A percentile compares a stretch with the other conserved stretches of the same genome.
phyloP scores from a whole-genome alignment of 805 yeast species.

The Scheffersomyces amazonensis region DNA sequence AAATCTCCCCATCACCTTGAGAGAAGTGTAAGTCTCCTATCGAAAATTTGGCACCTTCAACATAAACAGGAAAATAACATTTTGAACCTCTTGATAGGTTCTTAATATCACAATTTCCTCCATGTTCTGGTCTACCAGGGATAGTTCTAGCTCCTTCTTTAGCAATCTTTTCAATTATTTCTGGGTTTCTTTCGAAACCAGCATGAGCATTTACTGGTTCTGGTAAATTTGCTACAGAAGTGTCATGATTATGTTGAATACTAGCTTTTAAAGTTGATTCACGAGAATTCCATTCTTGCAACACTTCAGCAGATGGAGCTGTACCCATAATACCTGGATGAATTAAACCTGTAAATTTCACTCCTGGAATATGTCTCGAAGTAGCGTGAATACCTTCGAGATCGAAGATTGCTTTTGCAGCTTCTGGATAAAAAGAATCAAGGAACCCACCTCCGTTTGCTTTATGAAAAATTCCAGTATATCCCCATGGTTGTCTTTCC shows the following conservation, averaged over 20 bases:
- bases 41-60: conserved; percentile 45
- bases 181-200: conserved; percentile 32
- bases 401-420: conserved; percentile 52
- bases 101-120: conserved; percentile 54
- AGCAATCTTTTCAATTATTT: conserved; percentile 24
- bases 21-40: conserved; percentile 51
- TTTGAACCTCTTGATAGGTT: conserved; percentile 49
- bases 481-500: conserved; percentile 54
- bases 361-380: conserved; percentile 50
- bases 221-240: conserved; percentile 44
- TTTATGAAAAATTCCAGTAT: conserved; percentile 47
- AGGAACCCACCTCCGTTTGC: conserved; percentile 52
- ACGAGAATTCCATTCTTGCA: conserved; percentile 44
- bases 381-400: conserved; percentile 50
- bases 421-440: conserved; percentile 47
- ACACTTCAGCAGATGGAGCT: conserved; percentile 44
- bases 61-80: conserved; percentile 46
- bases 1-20: conserved; percentile 54
- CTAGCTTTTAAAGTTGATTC: conserved; percentile 35
- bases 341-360: conserved; percentile 46
- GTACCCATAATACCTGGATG: conserved; percentile 54
- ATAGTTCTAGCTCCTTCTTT: conserved; percentile 50
- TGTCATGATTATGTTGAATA: conserved; percentile 24
- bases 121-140: conserved; percentile 53
- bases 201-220: conserved; percentile 33